A percentile compares a stretch with the other conserved stretches of the same genome.
Evolutionary conservation across 2,329 filamentous ascomycete species (phyloP).

Genomic region (Zymoseptoria brevis): DNA sequence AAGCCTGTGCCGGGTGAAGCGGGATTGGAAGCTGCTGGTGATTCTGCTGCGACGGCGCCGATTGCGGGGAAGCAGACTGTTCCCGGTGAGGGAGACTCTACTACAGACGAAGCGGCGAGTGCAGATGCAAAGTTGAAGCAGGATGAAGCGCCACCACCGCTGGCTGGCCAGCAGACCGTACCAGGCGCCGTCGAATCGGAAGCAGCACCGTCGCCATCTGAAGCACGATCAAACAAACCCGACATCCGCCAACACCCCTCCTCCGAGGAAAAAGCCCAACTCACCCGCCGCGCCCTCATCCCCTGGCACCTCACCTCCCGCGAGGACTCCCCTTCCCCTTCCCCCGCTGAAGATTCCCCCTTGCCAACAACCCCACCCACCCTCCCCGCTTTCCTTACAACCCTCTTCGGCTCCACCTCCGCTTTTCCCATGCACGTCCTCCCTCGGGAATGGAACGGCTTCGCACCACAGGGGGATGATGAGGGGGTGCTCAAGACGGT

Average conservation of each 20-base stretch:
- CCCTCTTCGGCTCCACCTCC: background rate
- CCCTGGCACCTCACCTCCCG: too few relatives aligned
- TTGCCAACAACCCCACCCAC: too few relatives aligned
- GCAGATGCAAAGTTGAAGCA: background rate
- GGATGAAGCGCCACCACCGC: background rate
- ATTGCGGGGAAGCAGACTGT: background rate
- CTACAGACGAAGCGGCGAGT: background rate
- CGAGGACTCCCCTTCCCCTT: too few relatives aligned
- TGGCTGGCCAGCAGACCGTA: background rate
- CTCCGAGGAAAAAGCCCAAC: too few relatives aligned
- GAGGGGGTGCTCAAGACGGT: background rate
- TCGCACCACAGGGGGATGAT: background rate
- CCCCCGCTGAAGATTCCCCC: background rate
- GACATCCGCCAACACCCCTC: background rate
- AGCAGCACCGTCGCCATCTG: background rate
- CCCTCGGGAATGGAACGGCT: background rate
- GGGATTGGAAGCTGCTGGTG: background rate
- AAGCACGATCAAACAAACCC: background rate
- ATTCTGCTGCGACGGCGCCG: background rate
- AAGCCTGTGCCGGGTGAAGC: background rate
- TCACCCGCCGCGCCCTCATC: too few relatives aligned
- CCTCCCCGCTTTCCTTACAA: background rate
- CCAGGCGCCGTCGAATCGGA: background rate
- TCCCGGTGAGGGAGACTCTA: background rate
- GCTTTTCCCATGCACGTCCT: background rate